Base-by-base conservation (phyloP, 1,139 yeast species). In the Hanseniaspora gamundiae region DNA sequence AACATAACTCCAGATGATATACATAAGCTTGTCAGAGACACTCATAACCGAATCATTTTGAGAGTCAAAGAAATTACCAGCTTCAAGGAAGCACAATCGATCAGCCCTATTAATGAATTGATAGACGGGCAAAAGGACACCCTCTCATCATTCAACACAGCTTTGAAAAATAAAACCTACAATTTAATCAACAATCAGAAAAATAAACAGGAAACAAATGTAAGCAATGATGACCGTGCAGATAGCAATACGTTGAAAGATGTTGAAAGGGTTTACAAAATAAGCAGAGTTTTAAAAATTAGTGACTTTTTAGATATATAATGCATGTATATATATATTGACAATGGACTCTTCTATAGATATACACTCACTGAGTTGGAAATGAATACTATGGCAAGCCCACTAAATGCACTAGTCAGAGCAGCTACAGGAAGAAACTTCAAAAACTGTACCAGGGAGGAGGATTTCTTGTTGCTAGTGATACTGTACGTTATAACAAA, bases 291-390 rank as follows among this genome's bases (percentile, higher is more conserved):
- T 11, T 28, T 28, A n/a, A 28, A 28, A n/a, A 28, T 28, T 28
- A n/a, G 16, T 28, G 31, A 28, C 31, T 28, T 28, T 7, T 28
- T 28, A n/a, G 31, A 28, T 28, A 11, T 28, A 13, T 28, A 28
- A n/a, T 6, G 26, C 9, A 24, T 28, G 13, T 28, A n/a, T 28
- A 28, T 28, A 10, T 24, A 24, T 24, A 24, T 24, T n/a, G n/a
- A n/a, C n/a, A n/a, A n/a, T n/a, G n/a, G n/a, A n/a, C 26, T 13
- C 24, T 17, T 33, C 22, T 17, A 36, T 22, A 36, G n/a, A 24
- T 36, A 36, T 11, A 36, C 39, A 14, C 29, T 24, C 10, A 36
- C 39, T 21, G 39, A 36, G 13, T 36, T 36, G 11, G 39, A 36
- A 22, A 36, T 36, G 13, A 36, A 36, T 2, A 36, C 39, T 11